Evolutionary conservation across 345 rosid species (phyloP).

Genomic region (Turritis glabra): DNA sequence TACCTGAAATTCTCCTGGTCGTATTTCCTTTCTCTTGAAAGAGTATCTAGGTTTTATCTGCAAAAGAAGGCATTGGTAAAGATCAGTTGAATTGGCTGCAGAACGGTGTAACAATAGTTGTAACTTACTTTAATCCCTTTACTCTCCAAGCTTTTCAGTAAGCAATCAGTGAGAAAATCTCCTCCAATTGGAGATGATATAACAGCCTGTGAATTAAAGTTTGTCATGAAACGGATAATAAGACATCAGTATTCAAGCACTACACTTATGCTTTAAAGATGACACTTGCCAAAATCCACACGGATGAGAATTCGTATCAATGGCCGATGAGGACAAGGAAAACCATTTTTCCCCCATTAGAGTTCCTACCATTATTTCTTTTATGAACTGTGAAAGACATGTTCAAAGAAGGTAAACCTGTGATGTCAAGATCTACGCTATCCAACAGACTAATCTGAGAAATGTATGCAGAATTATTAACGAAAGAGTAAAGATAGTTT

Average conservation of each 20-base stretch:
- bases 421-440: too few species aligned
- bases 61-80: conserved; percentile 28
- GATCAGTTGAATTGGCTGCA: background rate
- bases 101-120: background rate
- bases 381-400: too few species aligned
- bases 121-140: conserved; percentile 77
- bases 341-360: too few species aligned
- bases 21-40: conserved; percentile 85
- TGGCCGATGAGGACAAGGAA: background rate
- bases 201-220: conserved; percentile 54
- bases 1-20: conserved; percentile 90
- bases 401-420: too few species aligned
- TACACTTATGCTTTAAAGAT: background rate
- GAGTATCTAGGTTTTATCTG: conserved; percentile 98
- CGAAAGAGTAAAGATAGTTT: background rate
- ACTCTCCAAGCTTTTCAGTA: conserved; percentile 92
- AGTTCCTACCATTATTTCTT: too few species aligned
- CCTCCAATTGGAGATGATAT: conserved; percentile 82
- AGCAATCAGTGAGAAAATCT: conserved; percentile 86
- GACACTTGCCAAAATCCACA: background rate
- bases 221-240: background rate
- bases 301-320: background rate
- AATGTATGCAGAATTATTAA: background rate
- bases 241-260: background rate
- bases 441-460: too few species aligned